Conservation (phyloP, 305 asterid species). For the Fraxinus velutina region DNA sequence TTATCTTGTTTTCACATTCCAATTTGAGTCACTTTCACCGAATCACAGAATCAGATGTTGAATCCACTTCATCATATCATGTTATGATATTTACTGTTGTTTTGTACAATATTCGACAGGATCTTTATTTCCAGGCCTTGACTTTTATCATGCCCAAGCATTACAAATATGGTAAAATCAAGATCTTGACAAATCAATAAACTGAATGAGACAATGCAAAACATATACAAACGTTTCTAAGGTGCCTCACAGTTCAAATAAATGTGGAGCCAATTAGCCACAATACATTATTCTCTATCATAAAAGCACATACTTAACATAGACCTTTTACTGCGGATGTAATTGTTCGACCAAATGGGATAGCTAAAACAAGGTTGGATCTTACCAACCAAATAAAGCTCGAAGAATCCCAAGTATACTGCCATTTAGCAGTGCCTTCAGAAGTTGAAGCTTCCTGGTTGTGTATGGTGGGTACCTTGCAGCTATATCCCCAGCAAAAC, state of each 20-base stretch:
- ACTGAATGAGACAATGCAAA: not conserved
- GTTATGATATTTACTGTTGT: not conserved
- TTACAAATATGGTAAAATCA: not conserved
- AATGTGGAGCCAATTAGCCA: not conserved
- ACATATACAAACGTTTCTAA: not conserved
- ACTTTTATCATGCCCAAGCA: not conserved
- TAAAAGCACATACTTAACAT: not conserved
- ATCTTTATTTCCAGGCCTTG: not conserved
- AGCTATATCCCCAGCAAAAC: slow-evolving; percentile 50
- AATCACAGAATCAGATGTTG: not conserved
- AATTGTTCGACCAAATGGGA: not conserved
- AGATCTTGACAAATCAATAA: not conserved
- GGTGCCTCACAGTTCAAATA: not conserved
- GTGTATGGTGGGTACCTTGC: slow-evolving; percentile 74
- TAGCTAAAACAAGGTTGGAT: not conserved
- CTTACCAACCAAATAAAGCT: slow-evolving; percentile 51
- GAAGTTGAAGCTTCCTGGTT: slow-evolving; percentile 40
- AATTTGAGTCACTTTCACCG: not conserved
- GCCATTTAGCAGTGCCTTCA: slow-evolving; percentile 53
- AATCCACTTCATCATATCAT: not conserved
- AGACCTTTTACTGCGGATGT: not conserved
- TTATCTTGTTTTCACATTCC: not conserved
- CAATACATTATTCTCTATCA: not conserved
- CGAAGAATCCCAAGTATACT: slow-evolving; percentile 40
- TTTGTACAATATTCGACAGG: not conserved